A percentile compares a stretch with the other conserved stretches of the same genome.
Conservation (phyloP, 164 flowering plant species). For the Brasenia schreberi region DNA sequence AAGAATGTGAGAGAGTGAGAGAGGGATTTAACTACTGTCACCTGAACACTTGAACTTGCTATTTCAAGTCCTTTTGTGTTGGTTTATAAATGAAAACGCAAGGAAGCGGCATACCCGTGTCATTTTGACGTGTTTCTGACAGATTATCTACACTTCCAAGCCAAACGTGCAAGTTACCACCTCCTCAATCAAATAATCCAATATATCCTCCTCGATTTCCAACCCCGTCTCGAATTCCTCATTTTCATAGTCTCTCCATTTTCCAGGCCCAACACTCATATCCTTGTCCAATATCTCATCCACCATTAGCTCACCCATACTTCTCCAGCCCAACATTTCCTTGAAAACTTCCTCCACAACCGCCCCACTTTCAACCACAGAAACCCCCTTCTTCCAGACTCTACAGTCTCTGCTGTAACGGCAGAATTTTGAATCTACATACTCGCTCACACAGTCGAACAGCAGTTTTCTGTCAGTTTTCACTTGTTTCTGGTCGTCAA, state of each 20-base stretch:
- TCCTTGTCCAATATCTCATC: conserved; percentile 92
- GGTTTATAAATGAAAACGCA: too few species aligned
- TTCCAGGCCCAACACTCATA: conserved; percentile 66
- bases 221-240: conserved; percentile 48
- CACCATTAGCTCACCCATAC: conserved; percentile 59
- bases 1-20: too few species aligned
- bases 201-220: conserved; percentile 42
- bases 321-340: conserved; percentile 56
- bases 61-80: too few species aligned
- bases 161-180: conserved; percentile 38
- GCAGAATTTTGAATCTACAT: conserved; percentile 51
- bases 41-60: too few species aligned
- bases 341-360: conserved; percentile 61
- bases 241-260: conserved; percentile 60
- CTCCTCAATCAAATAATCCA: conserved; percentile 58
- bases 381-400: conserved; percentile 48
- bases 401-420: conserved; percentile 29
- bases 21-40: too few species aligned
- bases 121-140: too few species aligned
- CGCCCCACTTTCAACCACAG: conserved; percentile 37
- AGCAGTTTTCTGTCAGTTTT: conserved; percentile 27
- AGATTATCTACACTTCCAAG: conserved; percentile 10
- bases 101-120: too few species aligned
- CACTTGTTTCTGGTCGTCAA: conserved; percentile 8
- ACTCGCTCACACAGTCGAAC: conserved; percentile 70